Conservation (phyloP, 148 eudicot species). For the Vaccinium myrtillus region DNA sequence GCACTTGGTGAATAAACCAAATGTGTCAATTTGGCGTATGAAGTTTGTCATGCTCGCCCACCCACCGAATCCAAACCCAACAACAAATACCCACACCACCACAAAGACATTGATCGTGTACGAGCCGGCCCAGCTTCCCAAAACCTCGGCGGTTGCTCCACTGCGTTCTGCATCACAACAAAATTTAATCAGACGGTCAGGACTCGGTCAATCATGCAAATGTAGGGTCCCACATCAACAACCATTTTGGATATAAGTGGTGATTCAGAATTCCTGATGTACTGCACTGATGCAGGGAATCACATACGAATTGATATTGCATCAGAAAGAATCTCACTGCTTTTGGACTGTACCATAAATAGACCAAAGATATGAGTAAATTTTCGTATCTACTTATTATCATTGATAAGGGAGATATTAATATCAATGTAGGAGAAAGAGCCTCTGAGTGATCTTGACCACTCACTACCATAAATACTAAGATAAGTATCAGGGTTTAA, state of each 20-base stretch:
- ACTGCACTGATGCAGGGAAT: background rate
- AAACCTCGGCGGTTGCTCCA: constrained; percentile 76
- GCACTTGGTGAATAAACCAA: constrained; percentile 84
- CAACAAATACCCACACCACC: constrained; percentile 74
- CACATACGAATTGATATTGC: constrained; percentile 1
- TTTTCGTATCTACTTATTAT: background rate
- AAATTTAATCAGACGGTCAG: constrained; percentile 7
- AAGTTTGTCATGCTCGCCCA: constrained; percentile 91
- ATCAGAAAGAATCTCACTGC: constrained; percentile 5
- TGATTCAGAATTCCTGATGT: background rate
- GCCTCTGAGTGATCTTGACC: background rate
- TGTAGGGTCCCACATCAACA: background rate
- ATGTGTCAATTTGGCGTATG: constrained; percentile 80
- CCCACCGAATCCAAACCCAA: constrained; percentile 93
- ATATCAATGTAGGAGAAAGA: background rate
- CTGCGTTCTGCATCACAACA: constrained; percentile 59
- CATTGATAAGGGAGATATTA: background rate
- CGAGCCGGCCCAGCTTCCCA: constrained; percentile 79
- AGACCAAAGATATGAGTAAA: background rate
- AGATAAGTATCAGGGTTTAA: background rate
- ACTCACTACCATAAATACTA: background rate
- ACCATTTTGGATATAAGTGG: background rate
- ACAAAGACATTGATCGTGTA: constrained; percentile 59
- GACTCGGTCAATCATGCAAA: background rate
- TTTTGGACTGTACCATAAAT: constrained; percentile 1